phyloP scores from a whole-genome alignment of 140 eudicot species.

The Ambrosia hybrid region DNA sequence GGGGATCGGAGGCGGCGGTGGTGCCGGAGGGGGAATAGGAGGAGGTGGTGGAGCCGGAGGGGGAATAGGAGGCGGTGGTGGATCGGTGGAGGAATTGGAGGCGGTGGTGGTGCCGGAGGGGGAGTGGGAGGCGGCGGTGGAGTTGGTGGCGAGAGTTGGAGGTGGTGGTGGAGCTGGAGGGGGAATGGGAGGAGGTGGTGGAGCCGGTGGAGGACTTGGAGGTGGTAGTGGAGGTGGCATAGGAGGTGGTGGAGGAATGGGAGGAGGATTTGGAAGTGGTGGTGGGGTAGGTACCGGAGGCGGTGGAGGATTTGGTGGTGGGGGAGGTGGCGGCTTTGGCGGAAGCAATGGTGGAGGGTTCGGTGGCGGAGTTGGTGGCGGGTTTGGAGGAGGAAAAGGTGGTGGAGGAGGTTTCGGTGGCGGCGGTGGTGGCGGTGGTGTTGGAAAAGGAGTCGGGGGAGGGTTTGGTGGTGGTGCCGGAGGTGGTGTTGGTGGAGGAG shows the following conservation, averaged over 20 bases:
- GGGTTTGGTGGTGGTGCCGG: constrained; percentile 33
- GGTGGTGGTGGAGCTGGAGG: constrained; percentile 29
- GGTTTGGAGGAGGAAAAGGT: constrained; percentile 28
- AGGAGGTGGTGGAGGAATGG: constrained; percentile 36
- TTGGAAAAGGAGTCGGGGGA: constrained; percentile 16
- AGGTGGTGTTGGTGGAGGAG: constrained; percentile 23
- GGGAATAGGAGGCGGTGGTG: constrained; percentile 29
- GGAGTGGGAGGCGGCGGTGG: constrained; percentile 25
- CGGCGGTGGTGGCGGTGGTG: constrained; percentile 32
- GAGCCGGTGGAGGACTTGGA: constrained; percentile 20
- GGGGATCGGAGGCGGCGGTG: constrained; percentile 29
- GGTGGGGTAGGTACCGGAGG: constrained; percentile 34
- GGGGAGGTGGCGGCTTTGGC: constrained; percentile 33
- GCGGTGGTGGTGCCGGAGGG: neutral
- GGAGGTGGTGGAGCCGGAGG: constrained; percentile 25
- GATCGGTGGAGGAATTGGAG: constrained; percentile 23
- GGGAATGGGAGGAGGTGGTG: constrained; percentile 16
- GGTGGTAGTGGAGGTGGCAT: constrained; percentile 25
- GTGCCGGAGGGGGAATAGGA: constrained; percentile 10
- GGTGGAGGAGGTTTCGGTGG: constrained; percentile 36
- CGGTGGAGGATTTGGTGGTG: constrained; percentile 44
- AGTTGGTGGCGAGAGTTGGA: constrained; percentile 22
- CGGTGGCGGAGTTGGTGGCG: constrained; percentile 42
- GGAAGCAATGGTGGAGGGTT: constrained; percentile 39
- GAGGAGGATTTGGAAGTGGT: constrained; percentile 39